Evolutionary conservation across 306 rosid genomes (phyloP), one percentile per base, ranked within the genome.

Genomic region (Rosa persica): DNA sequence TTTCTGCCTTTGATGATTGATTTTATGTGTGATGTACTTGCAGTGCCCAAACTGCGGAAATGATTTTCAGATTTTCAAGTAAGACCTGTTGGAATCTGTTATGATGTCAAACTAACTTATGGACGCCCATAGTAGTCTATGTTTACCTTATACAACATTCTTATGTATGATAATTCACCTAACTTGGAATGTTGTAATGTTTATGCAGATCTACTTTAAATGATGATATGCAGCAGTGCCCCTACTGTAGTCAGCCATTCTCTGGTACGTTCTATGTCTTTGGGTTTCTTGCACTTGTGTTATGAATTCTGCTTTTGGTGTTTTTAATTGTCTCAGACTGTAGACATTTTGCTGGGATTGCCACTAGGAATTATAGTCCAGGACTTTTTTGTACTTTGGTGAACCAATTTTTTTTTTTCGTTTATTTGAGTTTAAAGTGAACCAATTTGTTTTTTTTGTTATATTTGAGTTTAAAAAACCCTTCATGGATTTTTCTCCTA

Each of bases 41-140:
- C 96, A 95, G 99, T 95, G 99, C 81, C 99, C 97, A 10, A 95
- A 91, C 80, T 95, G 99, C 58, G 94, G 98, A 82, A 95, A 95
- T 73, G 93, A 90, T 30, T 95, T 95, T 90, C 98, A 91, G 90
- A 90, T 91, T 70, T 87, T 95, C 91, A 95, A 91, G 98, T 95
- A 95, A 92, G 98, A 81, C 74, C 54, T 58, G 48, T 39, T 60
- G 66, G 67, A 61, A 5, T 58, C 60, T 43, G 44, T 55, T 52
- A 27, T 58, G 46, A 76, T 40, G 5, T 75, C 61, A 42, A 77
- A 47, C 84, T 66, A 74, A 43, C 20, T 80, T 74, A 25, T 51
- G 6, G 40, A 74, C 34, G 65, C 77, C 70, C 40, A 13, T 22
- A 19, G 5, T 82, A 51, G 4, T 79, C 81, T 73, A 64, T 11